Evolutionary conservation across 2,329 filamentous ascomycete genomes (phyloP).

Genomic region (Gaeumannomyces tritici): DNA sequence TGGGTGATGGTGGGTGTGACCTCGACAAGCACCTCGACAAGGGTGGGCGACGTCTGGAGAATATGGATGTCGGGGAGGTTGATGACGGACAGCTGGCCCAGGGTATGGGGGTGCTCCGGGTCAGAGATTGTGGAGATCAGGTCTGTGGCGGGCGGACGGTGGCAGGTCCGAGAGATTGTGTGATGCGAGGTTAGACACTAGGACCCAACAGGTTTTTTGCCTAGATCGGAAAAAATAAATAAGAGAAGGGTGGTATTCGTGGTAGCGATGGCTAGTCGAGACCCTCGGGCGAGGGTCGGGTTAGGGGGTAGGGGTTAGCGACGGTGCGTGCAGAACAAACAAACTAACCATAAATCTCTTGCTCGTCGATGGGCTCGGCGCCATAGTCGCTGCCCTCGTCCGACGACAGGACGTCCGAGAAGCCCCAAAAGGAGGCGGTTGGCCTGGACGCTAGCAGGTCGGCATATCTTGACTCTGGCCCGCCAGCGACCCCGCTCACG

Average conservation of each 20-base stretch:
- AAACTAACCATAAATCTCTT: slow-evolving; percentile 80
- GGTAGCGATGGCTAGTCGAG: neutral
- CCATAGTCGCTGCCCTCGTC: slow-evolving; percentile 21
- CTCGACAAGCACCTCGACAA: slow-evolving; percentile 70
- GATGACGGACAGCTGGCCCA: slow-evolving; percentile 88
- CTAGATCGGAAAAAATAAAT: neutral
- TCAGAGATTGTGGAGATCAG: slow-evolving; percentile 92
- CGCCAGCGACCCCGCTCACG: slow-evolving; percentile 31
- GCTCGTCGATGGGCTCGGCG: slow-evolving; percentile 84
- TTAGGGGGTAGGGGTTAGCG: neutral
- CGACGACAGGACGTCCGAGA: slow-evolving; percentile 12
- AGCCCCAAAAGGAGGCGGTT: slow-evolving; percentile 18
- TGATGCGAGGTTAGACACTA: slow-evolving; percentile 5
- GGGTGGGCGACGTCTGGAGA: slow-evolving; percentile 46
- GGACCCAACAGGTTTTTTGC: neutral
- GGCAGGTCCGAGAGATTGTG: neutral
- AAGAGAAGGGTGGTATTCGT: no score
- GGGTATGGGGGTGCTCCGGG: slow-evolving; percentile 88
- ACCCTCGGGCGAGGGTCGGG: neutral
- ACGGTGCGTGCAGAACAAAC: neutral
- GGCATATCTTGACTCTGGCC: slow-evolving; percentile 37
- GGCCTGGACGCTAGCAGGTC: slow-evolving; percentile 35
- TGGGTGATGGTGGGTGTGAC: slow-evolving; percentile 96
- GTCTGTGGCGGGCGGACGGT: slow-evolving; percentile 42
- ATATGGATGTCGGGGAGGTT: slow-evolving; percentile 92